Evolutionary conservation across 768 basidiomycete species (phyloP), one percentile per base, ranked within the genome.

Genomic region (Neoboletus subvelutipes): DNA sequence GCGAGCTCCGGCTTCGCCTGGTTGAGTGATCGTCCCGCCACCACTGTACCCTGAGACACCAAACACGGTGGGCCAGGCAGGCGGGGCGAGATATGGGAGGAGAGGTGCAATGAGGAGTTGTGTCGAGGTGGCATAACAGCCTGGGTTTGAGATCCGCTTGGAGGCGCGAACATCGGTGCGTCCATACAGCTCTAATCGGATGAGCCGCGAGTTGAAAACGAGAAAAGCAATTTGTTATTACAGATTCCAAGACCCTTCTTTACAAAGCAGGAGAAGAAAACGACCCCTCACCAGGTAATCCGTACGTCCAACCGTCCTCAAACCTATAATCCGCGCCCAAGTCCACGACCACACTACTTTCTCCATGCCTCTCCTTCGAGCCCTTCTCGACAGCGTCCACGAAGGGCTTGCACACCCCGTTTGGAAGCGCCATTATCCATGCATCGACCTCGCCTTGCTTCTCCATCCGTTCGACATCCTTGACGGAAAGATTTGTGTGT

Each of bases 371-470:
- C 65, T 79, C 81, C 59, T 76, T 75, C 15, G 87, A 78, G 6
- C 87, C 92, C 37, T 83, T 80, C 66, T 97, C 94, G 47, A 99
- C 76, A 17, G 96, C 96, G 66, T 95, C 94, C 34, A 99, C 94
- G 69, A 96, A 99, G 1, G 95, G 95, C 74, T 95, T 94, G 77
- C 91, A 90, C 24, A 93, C 83, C 20, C 97, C 97, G 63, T 98
- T 99, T n/a, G 97, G 97, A 47, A 99, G 81, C 3, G 97, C 97
- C 91, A 98, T 95, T 52, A 98, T 85, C 96, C 97, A 99, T 10
- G 94, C 96, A 68, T 99, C 96, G 18, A 99, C 93, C 67, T 89
- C 90, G 10, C 90, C 87, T 49, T 84, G 77, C 74, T 87, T 86
- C 74, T 98, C 97, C 87, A 99, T 90, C 68, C 75, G 78, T 71